Evolutionary conservation across 345 rosid genomes (phyloP).

Genomic region (Sonneratia caseolaris): DNA sequence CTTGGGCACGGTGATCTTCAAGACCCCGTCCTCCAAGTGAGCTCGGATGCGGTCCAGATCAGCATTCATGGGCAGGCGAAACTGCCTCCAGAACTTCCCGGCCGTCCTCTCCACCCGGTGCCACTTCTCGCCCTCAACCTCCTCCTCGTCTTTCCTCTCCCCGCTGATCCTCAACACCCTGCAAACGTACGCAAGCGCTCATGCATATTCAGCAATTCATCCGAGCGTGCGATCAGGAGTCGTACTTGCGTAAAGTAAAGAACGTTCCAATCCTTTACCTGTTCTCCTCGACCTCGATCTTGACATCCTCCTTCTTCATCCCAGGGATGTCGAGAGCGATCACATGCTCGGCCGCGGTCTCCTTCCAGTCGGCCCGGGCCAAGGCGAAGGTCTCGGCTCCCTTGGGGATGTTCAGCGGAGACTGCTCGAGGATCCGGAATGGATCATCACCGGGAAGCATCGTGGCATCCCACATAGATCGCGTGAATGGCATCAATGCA

Average conservation of each 20-base stretch:
- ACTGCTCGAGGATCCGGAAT: slow-evolving; percentile 50
- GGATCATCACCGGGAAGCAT: slow-evolving; percentile 27
- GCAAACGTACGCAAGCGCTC: too few relatives aligned
- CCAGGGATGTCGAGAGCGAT: slow-evolving; percentile 68
- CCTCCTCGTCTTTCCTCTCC: slow-evolving; percentile 64
- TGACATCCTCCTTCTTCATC: slow-evolving; percentile 63
- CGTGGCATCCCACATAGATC: too few relatives aligned
- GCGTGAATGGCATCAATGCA: too few relatives aligned
- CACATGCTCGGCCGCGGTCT: slow-evolving; percentile 56
- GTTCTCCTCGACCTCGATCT: slow-evolving; percentile 61
- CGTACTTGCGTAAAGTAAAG: too few relatives aligned
- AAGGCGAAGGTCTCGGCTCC: slow-evolving; percentile 38
- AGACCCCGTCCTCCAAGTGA: slow-evolving; percentile 61
- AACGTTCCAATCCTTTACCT: neutral
- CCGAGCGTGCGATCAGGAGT: too few relatives aligned
- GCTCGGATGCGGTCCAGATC: slow-evolving; percentile 58
- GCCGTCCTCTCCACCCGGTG: slow-evolving; percentile 66
- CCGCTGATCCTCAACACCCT: slow-evolving; percentile 60
- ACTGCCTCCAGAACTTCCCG: slow-evolving; percentile 82
- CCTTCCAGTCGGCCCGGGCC: slow-evolving; percentile 81
- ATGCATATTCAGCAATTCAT: too few relatives aligned
- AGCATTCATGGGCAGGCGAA: slow-evolving; percentile 61
- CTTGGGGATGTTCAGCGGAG: slow-evolving; percentile 42
- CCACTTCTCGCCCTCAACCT: slow-evolving; percentile 67
- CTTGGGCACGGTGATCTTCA: slow-evolving; percentile 46